Base-by-base conservation (phyloP, 805 yeast genomes). In the Pichia occidentalis region DNA sequence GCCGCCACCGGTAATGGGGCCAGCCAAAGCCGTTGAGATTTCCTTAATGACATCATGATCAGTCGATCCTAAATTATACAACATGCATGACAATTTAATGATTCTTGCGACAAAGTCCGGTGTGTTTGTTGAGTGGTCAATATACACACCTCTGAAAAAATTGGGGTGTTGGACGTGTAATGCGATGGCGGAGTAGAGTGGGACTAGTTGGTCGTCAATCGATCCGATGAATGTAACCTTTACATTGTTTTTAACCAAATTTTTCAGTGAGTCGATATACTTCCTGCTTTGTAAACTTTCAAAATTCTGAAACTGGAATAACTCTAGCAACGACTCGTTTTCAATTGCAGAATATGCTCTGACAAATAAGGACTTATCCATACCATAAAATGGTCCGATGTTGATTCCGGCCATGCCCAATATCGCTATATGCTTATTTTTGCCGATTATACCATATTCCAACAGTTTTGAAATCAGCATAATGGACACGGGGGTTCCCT, bases 321-420 rank as follows among this genome's bases (percentile, higher is more conserved):
- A 64, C 58, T 90, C 98, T 49, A 72, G 63, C 61, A 90, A 60
- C 0, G 97, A 85, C 37, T 83, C 95, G 48, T 79, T 83, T 54
- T 92, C 98, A 43, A 90, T 81, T 0, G 95, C 78, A 1, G 95
- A 80, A 52, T 87, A 87, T 0, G 97, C 96, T 46, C 87, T 73
- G 60, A 90, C 80, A 44, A 88, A 73, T 19, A 87, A 63, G 8
- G 79, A 77, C 56, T 85, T 87, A 54, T 92, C 97, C 50, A 77
- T 75, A 0, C 97, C 97, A 48, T 78, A 85, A 54, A 85, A 84
- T 2, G 98, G 98, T 0, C 98, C 98, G 55, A 85, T 77, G 50
- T 87, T 85, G 18, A 88, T 76, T 1, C 97, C 97, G 0, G 97
- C 97, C 98, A 90, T 90, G 4, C 90, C 90, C 34, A 90, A 61